Conservation (phyloP, 2,329 filamentous ascomycete genomes). For the Stagonosporopsis rhizophila region DNA sequence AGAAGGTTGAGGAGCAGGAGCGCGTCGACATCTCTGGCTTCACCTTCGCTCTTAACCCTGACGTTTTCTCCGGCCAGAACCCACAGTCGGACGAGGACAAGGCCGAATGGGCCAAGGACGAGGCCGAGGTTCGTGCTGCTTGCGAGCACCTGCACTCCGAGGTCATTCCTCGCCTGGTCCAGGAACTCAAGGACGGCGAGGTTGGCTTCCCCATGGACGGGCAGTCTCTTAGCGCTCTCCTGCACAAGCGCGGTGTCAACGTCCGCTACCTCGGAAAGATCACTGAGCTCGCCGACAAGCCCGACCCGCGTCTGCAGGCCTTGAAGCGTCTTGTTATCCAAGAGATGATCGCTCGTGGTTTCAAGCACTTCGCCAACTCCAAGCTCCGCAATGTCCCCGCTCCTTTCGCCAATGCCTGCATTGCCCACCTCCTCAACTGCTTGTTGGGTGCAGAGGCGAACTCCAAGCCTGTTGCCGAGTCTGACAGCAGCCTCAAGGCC, state of each 20-base stretch:
- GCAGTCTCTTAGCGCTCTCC: constrained; percentile 82
- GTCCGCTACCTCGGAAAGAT: constrained; percentile 92
- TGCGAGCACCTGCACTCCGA: constrained; percentile 78
- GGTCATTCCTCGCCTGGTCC: constrained; percentile 83
- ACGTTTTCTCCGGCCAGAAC: constrained; percentile 90
- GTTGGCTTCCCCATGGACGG: constrained; percentile 99
- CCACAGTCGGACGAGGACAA: constrained; percentile 93
- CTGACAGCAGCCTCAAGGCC: constrained; percentile 74
- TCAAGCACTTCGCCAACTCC: constrained; percentile 87
- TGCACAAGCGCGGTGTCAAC: constrained; percentile 98
- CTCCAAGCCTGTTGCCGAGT: constrained; percentile 75
- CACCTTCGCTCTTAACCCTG: constrained; percentile 87
- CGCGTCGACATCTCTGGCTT: constrained; percentile 88
- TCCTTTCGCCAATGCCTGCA: constrained; percentile 78
- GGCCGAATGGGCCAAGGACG: constrained; percentile 79
- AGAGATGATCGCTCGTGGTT: constrained; percentile 93
- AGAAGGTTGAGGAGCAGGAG: constrained; percentile 59
- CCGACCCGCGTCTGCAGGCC: constrained; percentile 74
- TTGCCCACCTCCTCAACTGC: constrained; percentile 92
- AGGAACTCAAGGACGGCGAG: constrained; percentile 88
- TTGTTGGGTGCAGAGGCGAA: constrained; percentile 81
- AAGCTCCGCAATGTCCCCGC: constrained; percentile 82
- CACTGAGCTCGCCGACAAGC: constrained; percentile 66
- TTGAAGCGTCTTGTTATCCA: constrained; percentile 80
- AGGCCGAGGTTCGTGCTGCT: constrained; percentile 84